Conservation (phyloP, 2,329 filamentous ascomycete genomes). For the Coniella vitis region DNA sequence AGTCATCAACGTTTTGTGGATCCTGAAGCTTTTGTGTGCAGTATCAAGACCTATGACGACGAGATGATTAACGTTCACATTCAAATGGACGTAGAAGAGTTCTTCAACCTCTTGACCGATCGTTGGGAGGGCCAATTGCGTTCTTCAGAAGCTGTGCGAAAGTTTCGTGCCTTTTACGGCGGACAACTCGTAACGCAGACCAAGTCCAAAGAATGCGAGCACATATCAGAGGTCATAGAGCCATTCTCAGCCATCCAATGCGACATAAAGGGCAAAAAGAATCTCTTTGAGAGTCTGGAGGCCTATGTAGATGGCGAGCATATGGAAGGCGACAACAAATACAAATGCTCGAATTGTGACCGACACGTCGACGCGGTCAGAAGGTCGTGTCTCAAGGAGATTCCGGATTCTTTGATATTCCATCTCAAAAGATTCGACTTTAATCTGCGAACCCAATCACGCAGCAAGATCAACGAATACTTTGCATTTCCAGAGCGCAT, state of each 20-base stretch:
- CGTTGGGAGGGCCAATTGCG: constrained; percentile 79
- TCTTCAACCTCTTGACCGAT: constrained; percentile 90
- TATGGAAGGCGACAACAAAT: constrained; percentile 98
- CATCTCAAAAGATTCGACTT: constrained; percentile 88
- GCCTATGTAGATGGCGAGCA: constrained; percentile 96
- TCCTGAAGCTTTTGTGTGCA: constrained; percentile 63
- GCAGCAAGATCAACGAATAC: constrained; percentile 91
- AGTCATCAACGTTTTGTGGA: constrained; percentile 68
- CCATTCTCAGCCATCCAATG: constrained; percentile 93
- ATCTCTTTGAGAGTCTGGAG: constrained; percentile 77
- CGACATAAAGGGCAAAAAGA: constrained; percentile 87
- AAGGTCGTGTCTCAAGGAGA: constrained; percentile 80
- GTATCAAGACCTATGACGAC: constrained; percentile 78
- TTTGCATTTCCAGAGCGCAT: constrained; percentile 82
- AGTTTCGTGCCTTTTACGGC: constrained; percentile 78
- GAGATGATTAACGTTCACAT: constrained; percentile 75
- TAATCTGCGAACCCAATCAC: constrained; percentile 66
- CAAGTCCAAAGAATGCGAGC: constrained; percentile 87
- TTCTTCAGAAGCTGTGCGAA: constrained; percentile 59
- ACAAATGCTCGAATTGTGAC: constrained; percentile 89
- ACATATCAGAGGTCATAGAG: constrained; percentile 86
- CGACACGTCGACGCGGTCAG: constrained; percentile 90
- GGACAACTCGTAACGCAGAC: constrained; percentile 91
- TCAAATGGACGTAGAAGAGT: constrained; percentile 98
- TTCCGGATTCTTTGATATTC: constrained; percentile 91